Evolutionary conservation across 768 basidiomycete species (phyloP).

Genomic region (Tulasnella sp.): DNA sequence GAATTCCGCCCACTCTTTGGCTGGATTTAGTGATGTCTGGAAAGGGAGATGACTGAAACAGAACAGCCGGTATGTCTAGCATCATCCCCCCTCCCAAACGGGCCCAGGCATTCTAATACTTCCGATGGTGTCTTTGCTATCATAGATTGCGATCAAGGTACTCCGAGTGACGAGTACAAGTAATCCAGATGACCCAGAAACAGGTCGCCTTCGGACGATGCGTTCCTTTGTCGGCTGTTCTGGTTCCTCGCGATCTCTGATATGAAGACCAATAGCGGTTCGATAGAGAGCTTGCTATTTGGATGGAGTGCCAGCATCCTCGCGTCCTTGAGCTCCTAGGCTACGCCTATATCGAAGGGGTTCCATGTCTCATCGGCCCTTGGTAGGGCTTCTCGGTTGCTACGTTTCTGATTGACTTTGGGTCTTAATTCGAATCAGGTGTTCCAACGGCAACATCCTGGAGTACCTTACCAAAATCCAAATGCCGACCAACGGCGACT

Average conservation of each 20-base stretch:
- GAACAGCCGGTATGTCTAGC: too few relatives aligned
- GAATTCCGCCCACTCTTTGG: too few relatives aligned
- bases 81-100: too few relatives aligned
- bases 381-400: background rate
- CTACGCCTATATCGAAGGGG: conserved; percentile 15
- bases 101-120: too few relatives aligned
- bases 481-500: background rate
- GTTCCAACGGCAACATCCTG: conserved; percentile 16
- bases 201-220: background rate
- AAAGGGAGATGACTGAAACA: too few relatives aligned
- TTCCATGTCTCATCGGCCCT: conserved; percentile 11
- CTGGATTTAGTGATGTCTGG: too few relatives aligned
- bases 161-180: background rate
- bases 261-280: background rate
- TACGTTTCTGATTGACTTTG: background rate
- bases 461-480: conserved; percentile 7
- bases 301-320: conserved; percentile 10
- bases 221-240: background rate
- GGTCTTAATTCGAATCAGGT: background rate
- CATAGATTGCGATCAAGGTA: background rate
- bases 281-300: background rate
- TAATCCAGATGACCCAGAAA: background rate
- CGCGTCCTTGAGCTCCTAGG: conserved; percentile 11
- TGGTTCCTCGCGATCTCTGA: background rate
- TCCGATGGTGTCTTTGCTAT: too few relatives aligned